Evolutionary conservation across 345 rosid species (phyloP).

Genomic region (Dovyalis caffra): DNA sequence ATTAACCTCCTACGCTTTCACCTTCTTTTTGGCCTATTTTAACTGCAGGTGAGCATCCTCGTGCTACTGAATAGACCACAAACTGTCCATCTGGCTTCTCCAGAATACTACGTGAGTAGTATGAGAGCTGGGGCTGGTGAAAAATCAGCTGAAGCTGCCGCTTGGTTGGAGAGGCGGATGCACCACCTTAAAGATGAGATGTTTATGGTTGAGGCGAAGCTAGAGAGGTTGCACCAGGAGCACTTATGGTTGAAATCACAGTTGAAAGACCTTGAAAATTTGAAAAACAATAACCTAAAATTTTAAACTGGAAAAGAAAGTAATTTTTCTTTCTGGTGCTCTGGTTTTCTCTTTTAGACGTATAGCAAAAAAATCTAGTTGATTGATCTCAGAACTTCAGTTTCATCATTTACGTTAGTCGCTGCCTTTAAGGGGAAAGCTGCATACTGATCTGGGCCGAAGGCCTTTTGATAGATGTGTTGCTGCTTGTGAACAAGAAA

Average conservation of each 20-base stretch:
- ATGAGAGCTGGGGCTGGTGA: constrained; percentile 25
- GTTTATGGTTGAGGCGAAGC: constrained; percentile 66
- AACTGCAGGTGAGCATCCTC: constrained; percentile 65
- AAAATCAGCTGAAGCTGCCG: constrained; percentile 44
- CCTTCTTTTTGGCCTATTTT: background rate
- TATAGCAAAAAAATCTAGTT: too few relatives aligned
- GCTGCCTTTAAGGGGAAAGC: too few relatives aligned
- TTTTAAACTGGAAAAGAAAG: background rate
- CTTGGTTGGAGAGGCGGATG: constrained; percentile 71
- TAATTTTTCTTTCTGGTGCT: too few relatives aligned
- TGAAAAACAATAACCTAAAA: background rate
- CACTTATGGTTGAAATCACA: constrained; percentile 54
- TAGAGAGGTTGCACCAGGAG: constrained; percentile 69
- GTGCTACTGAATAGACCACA: constrained; percentile 69
- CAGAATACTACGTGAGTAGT: constrained; percentile 30
- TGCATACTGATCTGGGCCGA: too few relatives aligned
- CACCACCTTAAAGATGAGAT: constrained; percentile 77
- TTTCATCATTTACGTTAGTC: too few relatives aligned
- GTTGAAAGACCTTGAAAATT: constrained; percentile 44
- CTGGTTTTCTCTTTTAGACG: too few relatives aligned
- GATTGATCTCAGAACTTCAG: too few relatives aligned
- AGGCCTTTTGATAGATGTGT: too few relatives aligned
- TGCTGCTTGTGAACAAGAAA: too few relatives aligned
- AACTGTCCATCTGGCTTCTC: constrained; percentile 39
- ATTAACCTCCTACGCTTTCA: background rate